These are phyloP conservation scores for Colletotrichum gigasporum DNA, from an alignment of 2,329 filamentous ascomycete genomes.

Conservation along the genomic window DNA sequence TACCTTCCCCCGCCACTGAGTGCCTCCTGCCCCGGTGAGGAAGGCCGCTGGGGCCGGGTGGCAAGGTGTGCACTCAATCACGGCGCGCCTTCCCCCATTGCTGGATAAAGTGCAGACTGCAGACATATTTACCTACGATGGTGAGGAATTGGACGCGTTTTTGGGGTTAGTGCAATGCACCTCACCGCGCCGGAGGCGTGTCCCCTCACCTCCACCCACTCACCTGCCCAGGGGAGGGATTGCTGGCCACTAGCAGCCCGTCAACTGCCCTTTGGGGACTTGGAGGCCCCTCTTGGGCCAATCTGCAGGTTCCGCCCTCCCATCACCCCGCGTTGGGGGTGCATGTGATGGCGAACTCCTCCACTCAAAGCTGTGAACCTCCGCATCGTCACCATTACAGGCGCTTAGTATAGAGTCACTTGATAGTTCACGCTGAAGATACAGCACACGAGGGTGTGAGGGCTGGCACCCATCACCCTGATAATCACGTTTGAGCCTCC, in stretches of 20 bases:
- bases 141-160: too few species aligned
- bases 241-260: too few species aligned
- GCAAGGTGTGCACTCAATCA: not conserved
- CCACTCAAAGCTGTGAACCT: conserved; percentile 23
- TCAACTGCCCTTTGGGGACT: too few species aligned
- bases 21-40: not conserved
- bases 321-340: conserved; percentile 26
- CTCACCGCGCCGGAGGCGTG: too few species aligned
- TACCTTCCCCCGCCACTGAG: not conserved
- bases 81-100: not conserved
- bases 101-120: not conserved
- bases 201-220: not conserved
- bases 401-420: conserved; percentile 20
- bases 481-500: not conserved
- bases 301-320: conserved; percentile 16
- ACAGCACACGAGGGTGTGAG: not conserved
- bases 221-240: not conserved
- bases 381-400: conserved; percentile 5
- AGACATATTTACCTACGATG: not conserved
- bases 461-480: not conserved
- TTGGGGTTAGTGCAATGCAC: too few species aligned
- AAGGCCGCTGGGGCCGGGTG: not conserved
- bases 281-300: not conserved
- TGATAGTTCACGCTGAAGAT: conserved; percentile 16
- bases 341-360: conserved; percentile 32